Conservation (phyloP, 164 flowering plant genomes). For the Annona cherimola region DNA sequence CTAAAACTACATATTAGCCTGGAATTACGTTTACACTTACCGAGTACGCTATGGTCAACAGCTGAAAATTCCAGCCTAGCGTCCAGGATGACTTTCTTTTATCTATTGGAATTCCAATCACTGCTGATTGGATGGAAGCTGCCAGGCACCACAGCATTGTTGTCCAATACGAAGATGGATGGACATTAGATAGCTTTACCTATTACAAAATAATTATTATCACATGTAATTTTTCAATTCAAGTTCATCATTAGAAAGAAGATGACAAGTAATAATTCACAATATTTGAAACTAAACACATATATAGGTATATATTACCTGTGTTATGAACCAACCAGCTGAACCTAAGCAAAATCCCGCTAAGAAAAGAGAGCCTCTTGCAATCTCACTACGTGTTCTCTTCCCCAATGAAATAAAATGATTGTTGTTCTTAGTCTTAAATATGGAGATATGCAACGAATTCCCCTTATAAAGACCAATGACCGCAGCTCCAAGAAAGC, state of each 20-base stretch:
- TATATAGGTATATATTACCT: constrained; percentile 1
- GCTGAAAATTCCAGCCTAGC: constrained; percentile 38
- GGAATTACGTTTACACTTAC: constrained; percentile 16
- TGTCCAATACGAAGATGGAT: constrained; percentile 36
- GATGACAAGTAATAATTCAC: too few relatives aligned
- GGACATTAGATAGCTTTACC: constrained; percentile 42
- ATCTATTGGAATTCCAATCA: constrained; percentile 39
- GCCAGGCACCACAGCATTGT: constrained; percentile 40
- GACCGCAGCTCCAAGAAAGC: constrained; percentile 5
- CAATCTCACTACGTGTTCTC: neutral
- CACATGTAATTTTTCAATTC: neutral
- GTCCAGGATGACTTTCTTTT: constrained; percentile 30
- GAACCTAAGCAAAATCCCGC: constrained; percentile 3
- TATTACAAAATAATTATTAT: constrained; percentile 12
- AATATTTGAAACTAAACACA: too few relatives aligned
- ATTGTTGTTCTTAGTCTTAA: neutral
- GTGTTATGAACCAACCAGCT: constrained; percentile 8
- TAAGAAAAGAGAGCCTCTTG: constrained; percentile 1
- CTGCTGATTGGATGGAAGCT: constrained; percentile 33
- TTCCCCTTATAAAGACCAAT: constrained; percentile 6
- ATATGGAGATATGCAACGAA: neutral
- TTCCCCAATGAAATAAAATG: neutral
- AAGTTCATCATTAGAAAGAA: neutral
- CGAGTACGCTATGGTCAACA: constrained; percentile 49
- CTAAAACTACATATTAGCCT: too few relatives aligned